Conservation (phyloP, 2,329 filamentous ascomycete genomes). For the Ophiostoma quercus region DNA sequence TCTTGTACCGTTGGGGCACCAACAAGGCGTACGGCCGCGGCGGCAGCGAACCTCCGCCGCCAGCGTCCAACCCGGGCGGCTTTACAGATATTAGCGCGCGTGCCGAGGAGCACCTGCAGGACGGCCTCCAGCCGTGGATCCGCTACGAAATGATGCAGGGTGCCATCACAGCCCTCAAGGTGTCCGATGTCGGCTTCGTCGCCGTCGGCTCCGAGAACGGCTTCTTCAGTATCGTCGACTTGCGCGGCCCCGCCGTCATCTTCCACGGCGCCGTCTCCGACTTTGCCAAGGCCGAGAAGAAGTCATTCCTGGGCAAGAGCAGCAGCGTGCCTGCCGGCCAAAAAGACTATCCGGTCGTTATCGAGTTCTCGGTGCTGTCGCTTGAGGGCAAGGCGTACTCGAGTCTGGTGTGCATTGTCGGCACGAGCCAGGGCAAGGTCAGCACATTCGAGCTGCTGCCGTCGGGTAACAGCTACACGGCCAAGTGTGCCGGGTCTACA, state of each 20-base stretch:
- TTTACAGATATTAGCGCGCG: constrained; percentile 70
- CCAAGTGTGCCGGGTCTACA: constrained; percentile 63
- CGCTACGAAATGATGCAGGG: constrained; percentile 81
- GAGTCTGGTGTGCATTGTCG: constrained; percentile 86
- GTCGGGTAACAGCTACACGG: constrained; percentile 64
- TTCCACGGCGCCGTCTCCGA: constrained; percentile 68
- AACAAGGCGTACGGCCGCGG: constrained; percentile 61
- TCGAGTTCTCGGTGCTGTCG: constrained; percentile 92
- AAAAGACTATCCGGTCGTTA: constrained; percentile 68
- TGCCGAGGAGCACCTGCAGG: constrained; percentile 66
- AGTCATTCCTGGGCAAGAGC: constrained; percentile 59
- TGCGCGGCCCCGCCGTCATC: constrained; percentile 81
- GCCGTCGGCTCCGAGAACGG: constrained; percentile 81
- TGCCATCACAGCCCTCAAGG: constrained; percentile 68
- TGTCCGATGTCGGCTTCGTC: constrained; percentile 91
- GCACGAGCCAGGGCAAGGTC: constrained; percentile 77
- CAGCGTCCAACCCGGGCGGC: constrained; percentile 58
- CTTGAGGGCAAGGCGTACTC: constrained; percentile 93
- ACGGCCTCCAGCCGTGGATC: constrained; percentile 63
- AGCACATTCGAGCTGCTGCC: constrained; percentile 89
- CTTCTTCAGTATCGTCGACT: constrained; percentile 73
- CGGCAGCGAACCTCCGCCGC: constrained; percentile 40
- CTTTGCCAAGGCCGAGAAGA: constrained; percentile 70
- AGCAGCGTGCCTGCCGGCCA: constrained; percentile 29
- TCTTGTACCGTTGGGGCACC: constrained; percentile 80